A percentile compares a stretch with the other conserved stretches of the same genome.
phyloP scores from a whole-genome alignment of 257 asterid genomes.

The Echites panduratus region DNA sequence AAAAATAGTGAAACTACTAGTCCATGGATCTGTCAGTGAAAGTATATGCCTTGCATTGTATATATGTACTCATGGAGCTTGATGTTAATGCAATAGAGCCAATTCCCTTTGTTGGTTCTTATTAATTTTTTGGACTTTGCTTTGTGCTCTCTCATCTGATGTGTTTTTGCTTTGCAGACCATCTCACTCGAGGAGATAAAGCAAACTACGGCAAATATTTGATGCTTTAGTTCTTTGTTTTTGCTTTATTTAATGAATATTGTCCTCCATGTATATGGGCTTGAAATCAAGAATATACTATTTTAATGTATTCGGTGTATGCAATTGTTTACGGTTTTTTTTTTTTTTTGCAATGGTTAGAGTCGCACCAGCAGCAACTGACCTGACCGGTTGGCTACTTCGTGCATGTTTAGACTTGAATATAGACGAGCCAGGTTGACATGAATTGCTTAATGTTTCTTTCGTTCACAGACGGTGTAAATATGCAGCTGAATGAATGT shows the following conservation, averaged over 20 bases:
- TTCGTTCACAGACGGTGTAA: background rate
- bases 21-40: too few species aligned
- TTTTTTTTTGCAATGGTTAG: background rate
- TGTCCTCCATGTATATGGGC: constrained; percentile 17
- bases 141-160: background rate
- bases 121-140: background rate
- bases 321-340: background rate
- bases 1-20: too few species aligned
- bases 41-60: background rate
- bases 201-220: constrained; percentile 78
- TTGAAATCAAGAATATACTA: background rate
- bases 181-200: constrained; percentile 69
- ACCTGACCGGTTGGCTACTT: background rate
- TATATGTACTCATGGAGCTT: background rate
- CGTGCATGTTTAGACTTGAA: background rate
- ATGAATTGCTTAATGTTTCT: background rate
- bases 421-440: background rate
- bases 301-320: background rate
- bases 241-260: background rate
- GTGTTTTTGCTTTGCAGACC: constrained; percentile 36
- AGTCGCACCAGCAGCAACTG: background rate
- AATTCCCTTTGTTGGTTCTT: background rate
- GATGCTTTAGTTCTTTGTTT: constrained; percentile 18
- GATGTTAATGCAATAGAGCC: background rate
- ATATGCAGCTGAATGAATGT: background rate